phyloP scores from a whole-genome alignment of 2,329 filamentous ascomycete species.

The Knoxdaviesia capensis region DNA sequence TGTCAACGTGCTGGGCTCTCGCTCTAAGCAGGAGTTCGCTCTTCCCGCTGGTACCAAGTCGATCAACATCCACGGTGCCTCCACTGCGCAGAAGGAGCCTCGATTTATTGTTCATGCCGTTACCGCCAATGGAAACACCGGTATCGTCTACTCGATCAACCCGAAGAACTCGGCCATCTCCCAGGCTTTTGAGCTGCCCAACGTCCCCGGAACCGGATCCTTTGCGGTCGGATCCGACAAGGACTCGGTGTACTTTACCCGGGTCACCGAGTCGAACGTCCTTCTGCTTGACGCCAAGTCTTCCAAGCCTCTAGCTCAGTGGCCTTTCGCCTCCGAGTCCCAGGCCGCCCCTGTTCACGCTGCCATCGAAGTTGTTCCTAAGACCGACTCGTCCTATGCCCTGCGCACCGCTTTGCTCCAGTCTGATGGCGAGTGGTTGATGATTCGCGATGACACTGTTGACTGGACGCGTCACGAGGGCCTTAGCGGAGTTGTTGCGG shows the following conservation, averaged over 20 bases:
- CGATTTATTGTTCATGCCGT: conserved; percentile 76
- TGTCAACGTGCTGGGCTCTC: conserved; percentile 49
- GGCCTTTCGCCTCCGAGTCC: conserved; percentile 33
- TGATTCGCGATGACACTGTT: conserved; percentile 63
- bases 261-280: conserved; percentile 56
- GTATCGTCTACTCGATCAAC: conserved; percentile 71
- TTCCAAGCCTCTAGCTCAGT: conserved; percentile 55
- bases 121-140: conserved; percentile 52
- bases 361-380: conserved; percentile 66
- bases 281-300: conserved; percentile 57
- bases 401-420: conserved; percentile 55
- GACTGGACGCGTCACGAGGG: conserved; percentile 72
- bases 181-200: conserved; percentile 67
- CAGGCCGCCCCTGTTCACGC: conserved; percentile 38
- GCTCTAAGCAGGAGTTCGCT: conserved; percentile 31
- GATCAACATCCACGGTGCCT: conserved; percentile 55
- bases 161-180: conserved; percentile 45
- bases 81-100: conserved; percentile 46
- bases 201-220: conserved; percentile 46
- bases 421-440: conserved; percentile 53
- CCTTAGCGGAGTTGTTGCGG: conserved; percentile 59
- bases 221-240: conserved; percentile 63
- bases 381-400: conserved; percentile 46
- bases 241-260: conserved; percentile 75
- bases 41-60: conserved; percentile 24